phyloP scores from a whole-genome alignment of 2,329 filamentous ascomycete genomes.

The Aspergillus cejpii region DNA sequence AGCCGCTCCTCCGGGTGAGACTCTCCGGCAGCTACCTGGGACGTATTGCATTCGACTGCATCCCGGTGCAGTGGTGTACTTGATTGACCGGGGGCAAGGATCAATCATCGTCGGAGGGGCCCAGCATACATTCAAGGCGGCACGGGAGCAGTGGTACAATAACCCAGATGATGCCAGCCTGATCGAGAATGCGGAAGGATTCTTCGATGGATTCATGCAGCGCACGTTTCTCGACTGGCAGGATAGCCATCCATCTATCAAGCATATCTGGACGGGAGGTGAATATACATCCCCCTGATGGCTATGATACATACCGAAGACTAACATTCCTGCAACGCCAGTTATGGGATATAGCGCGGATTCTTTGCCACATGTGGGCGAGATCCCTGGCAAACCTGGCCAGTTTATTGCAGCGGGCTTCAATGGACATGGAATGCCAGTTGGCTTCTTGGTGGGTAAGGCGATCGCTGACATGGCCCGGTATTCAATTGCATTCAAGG shows the following conservation, averaged over 20 bases:
- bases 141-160: constrained; percentile 41
- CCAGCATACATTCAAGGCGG: constrained; percentile 39
- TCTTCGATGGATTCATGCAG: constrained; percentile 38
- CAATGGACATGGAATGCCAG: constrained; percentile 63
- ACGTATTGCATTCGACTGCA: constrained; percentile 53
- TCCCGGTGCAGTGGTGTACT: constrained; percentile 54
- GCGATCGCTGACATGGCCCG: constrained; percentile 54
- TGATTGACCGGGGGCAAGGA: constrained; percentile 52
- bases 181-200: constrained; percentile 42
- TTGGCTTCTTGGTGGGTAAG: constrained; percentile 55
- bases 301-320: constrained; percentile 19
- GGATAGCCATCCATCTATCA: constrained; percentile 27
- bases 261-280: constrained; percentile 36
- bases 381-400: constrained; percentile 40
- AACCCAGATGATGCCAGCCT: constrained; percentile 45
- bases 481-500: constrained; percentile 23
- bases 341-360: constrained; percentile 52
- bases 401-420: constrained; percentile 57
- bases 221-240: constrained; percentile 35
- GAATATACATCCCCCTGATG: constrained; percentile 7
- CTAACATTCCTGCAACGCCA: constrained; percentile 4
- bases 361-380: constrained; percentile 49
- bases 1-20: constrained; percentile 21
- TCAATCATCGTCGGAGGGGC: constrained; percentile 59
- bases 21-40: constrained; percentile 33